Evolutionary conservation across 225 moss, liverwort and hornwort genomes (phyloP), one percentile per base, ranked within the genome.

Genomic region (Rhytidiadelphus loreus): DNA sequence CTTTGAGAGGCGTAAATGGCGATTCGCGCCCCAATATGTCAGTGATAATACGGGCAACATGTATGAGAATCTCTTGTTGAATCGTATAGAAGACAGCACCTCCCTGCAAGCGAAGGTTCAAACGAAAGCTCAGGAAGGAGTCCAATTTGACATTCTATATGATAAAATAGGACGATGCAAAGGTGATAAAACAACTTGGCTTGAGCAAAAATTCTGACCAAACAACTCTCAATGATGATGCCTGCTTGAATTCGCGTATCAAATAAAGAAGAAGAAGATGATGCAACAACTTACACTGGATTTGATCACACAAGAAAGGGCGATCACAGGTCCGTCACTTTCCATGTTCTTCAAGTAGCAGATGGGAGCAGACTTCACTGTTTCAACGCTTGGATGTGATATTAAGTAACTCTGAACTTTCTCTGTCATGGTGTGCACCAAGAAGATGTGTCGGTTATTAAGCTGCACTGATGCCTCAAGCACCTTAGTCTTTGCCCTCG

Each of bases 41-140:
- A 7, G 90, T 88, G 43, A 95, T 96, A 30, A 97, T 92, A 55
- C 93, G 88, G 30, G 95, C 95, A 60, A 93, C 92, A 35, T 83
- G 93, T 53, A 97, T 82, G 66, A 97, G 89, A 87, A 99, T 96
- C 56, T 87, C 88, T 70, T 97, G 96, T 86, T 97, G 93, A 77
- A 84, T 88, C 78, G 44, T 90, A 78, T 91, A 93, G 83, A 94
- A 97, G 26, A 78, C 80, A 13, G 88, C 87, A 69, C 93, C 95
- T 86, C 89, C 93, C 97, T 98, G 94, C 89, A 90, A 25, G 55
- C 57, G 53, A 85, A 46, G 7, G 83, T 64, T 83, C 66, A 84
- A 86, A 70, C 29, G 74, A 88, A 59, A 90, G 15, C 63, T 88
- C 80, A 89, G 50, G 20, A 46, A 61, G 50, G 58, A 57, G 63